Evolutionary conservation across 352 stramenopile species (phyloP), one percentile per base, ranked within the genome.

Genomic region (Elongisporangium senticosum): DNA sequence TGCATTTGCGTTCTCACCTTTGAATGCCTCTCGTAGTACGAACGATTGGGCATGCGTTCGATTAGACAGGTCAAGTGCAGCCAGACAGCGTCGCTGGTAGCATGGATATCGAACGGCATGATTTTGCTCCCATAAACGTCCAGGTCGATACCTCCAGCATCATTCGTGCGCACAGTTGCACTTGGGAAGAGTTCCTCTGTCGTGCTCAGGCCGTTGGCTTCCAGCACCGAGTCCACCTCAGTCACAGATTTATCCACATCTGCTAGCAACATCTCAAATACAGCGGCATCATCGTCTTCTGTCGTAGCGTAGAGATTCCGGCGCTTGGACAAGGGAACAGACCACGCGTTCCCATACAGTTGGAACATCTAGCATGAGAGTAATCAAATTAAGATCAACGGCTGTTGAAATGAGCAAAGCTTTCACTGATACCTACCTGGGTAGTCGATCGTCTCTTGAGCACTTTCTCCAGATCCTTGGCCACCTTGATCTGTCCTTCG

Each of bases 401-500:
- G 14, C 22, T 15, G n/a, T 2, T 13, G 13, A 24, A 10, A 20
- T 49, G 20, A 3, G 1, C 28, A 17, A 50, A 13, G 2, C 6
- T n/a, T 0, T 26, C 2, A 26, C 23, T 26, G 43, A 48, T 24
- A 2, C 51, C 28, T 55, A 73, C 68, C 28, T 67, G 40, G 10
- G 65, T 64, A 14, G 60, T 79, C 6, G 70, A 55, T 7, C 53
- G 62, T 8, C 64, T 68, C 26, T 81, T 62, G 23, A 83, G 51
- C 26, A 79, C 19, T 37, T 80, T 80, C 24, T 74, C 69, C 22
- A 83, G 69, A 64, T 65, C 77, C 51, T 74, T 77, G 37, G 70
- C 76, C 39, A 87, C 69, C 66, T 86, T 85, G 62, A 89, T 73
- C 51, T 89, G 79, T 19, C 68, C 75, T 51, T 86, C 76, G 26